Conservation (phyloP, 1,139 yeast species). For the Pichiaceae sp. region DNA sequence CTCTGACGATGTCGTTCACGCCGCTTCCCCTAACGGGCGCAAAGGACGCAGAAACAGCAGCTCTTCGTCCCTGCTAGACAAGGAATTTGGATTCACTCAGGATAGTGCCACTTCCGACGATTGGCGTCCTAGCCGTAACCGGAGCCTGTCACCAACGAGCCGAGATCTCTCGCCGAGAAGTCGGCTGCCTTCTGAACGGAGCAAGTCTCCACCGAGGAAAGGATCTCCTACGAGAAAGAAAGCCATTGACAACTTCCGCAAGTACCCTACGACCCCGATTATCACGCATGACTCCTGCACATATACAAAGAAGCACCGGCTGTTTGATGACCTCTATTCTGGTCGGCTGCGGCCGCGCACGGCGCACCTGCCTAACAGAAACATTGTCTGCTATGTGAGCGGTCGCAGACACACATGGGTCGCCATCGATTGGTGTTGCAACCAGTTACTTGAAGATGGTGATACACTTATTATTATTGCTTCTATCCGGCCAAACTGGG, state of each 20-base stretch:
- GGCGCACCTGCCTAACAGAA: slow-evolving; percentile 44
- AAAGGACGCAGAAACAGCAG: neutral
- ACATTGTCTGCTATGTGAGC: slow-evolving; percentile 53
- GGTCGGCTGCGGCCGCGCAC: slow-evolving; percentile 16
- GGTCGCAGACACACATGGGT: slow-evolving; percentile 79
- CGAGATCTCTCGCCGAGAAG: slow-evolving; percentile 2
- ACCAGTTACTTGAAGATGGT: slow-evolving; percentile 45
- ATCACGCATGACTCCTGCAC: slow-evolving; percentile 39
- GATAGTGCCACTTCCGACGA: neutral
- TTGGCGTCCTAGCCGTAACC: neutral
- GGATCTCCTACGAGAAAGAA: neutral
- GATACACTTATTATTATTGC: slow-evolving; percentile 51
- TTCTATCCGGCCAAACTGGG: slow-evolving; percentile 29
- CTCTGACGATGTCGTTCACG: slow-evolving; percentile 16
- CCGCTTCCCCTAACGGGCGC: neutral
- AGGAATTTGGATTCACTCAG: slow-evolving; percentile 1
- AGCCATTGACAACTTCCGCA: slow-evolving; percentile 6
- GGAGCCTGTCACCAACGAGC: slow-evolving; percentile 1
- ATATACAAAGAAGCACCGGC: slow-evolving; percentile 36
- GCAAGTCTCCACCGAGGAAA: slow-evolving; percentile 6
- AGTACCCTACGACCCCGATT: slow-evolving; percentile 24
- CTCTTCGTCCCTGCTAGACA: neutral
- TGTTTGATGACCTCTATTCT: slow-evolving; percentile 26
- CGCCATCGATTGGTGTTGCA: slow-evolving; percentile 61
- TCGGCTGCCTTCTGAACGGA: slow-evolving; percentile 7